A percentile compares a stretch with the other conserved stretches of the same genome.
Conservation (phyloP, 441 rosid genomes). For the Pelargonium australe region DNA sequence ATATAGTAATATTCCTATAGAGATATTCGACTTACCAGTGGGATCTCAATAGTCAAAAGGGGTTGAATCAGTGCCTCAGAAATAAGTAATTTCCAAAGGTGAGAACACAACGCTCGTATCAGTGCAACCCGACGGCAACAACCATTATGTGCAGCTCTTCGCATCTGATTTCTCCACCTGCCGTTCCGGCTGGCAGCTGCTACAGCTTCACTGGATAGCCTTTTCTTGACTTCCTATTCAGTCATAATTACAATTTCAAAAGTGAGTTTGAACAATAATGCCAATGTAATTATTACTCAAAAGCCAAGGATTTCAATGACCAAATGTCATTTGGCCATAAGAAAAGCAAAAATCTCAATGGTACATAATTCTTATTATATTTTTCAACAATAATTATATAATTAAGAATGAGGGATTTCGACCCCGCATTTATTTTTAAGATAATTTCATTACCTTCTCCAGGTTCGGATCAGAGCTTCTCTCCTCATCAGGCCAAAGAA, state of each 20-base stretch:
- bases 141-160: constrained; percentile 91
- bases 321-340: constrained; percentile 7
- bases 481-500: constrained; percentile 99
- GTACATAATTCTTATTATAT: neutral
- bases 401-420: neutral
- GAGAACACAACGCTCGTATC: constrained; percentile 63
- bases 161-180: constrained; percentile 94
- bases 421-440: neutral
- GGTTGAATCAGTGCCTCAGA: constrained; percentile 72
- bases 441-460: constrained; percentile 59
- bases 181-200: constrained; percentile 91
- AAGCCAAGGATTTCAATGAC: constrained; percentile 5
- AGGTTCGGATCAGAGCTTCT: constrained; percentile 76
- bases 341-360: constrained; percentile 6
- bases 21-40: constrained; percentile 49
- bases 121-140: constrained; percentile 94
- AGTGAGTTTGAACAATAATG: constrained; percentile 18
- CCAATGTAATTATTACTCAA: neutral
- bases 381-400: neutral
- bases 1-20: neutral
- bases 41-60: constrained; percentile 67
- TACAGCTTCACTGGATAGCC: constrained; percentile 71
- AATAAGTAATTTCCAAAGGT: constrained; percentile 83
- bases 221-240: constrained; percentile 78
- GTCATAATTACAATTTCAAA: constrained; percentile 29